These are phyloP conservation scores for Aristolochia contorta DNA, from an alignment of 164 flowering plant genomes.

Conservation along the genomic window DNA sequence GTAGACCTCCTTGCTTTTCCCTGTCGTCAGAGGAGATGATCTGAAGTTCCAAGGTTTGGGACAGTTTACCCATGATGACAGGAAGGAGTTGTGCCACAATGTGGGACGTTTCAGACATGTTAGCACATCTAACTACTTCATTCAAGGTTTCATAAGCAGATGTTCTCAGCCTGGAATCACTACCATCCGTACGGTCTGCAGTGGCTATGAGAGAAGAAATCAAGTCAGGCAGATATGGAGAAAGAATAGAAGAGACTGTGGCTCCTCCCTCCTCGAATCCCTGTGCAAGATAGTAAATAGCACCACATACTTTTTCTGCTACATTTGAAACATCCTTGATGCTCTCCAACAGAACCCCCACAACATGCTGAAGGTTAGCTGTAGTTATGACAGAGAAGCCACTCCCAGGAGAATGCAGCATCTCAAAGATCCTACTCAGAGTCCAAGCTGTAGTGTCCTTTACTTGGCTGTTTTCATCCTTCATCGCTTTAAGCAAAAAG, in stretches of 20 bases:
- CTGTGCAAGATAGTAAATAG: slow-evolving; percentile 72
- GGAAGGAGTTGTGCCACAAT: slow-evolving; percentile 54
- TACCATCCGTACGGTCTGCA: slow-evolving; percentile 53
- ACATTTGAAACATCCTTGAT: slow-evolving; percentile 61
- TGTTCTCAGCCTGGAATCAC: slow-evolving; percentile 59
- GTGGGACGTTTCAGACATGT: slow-evolving; percentile 39
- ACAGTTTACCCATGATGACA: slow-evolving; percentile 54
- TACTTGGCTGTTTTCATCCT: slow-evolving; percentile 58
- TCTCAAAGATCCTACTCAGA: slow-evolving; percentile 67
- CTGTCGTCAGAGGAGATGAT: slow-evolving; percentile 61
- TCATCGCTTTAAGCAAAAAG: slow-evolving; percentile 59
- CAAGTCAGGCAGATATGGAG: slow-evolving; percentile 48
- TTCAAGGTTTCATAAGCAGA: slow-evolving; percentile 77
- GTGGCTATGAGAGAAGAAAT: slow-evolving; percentile 37
- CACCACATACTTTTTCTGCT: slow-evolving; percentile 81
- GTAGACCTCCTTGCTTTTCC: slow-evolving; percentile 72
- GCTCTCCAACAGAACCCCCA: slow-evolving; percentile 53
- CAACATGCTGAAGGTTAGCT: slow-evolving; percentile 35
- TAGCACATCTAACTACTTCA: slow-evolving; percentile 65
- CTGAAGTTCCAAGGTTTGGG: slow-evolving; percentile 50
- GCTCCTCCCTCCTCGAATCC: slow-evolving; percentile 65
- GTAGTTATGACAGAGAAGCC: slow-evolving; percentile 55
- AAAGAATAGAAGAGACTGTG: slow-evolving; percentile 30
- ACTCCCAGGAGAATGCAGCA: slow-evolving; percentile 44
- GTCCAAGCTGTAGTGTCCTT: slow-evolving; percentile 89